Conservation (phyloP, 208 protist species). For the Trichomonas vaginalis region DNA sequence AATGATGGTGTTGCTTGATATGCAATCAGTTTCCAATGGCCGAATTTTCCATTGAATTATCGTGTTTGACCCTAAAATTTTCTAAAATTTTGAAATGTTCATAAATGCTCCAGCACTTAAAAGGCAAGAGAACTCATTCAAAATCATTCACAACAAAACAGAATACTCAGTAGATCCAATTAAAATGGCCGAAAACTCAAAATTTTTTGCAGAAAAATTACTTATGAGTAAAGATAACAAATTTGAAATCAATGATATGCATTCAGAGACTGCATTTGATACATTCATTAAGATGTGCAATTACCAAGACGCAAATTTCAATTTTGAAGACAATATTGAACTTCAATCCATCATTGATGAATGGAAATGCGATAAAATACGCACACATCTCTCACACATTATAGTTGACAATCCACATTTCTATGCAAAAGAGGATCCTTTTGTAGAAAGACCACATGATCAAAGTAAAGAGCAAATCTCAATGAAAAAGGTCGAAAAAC, state of each 20-base stretch:
- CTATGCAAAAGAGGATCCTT: neutral
- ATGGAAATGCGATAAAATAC: neutral
- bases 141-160: neutral
- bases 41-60: too few species aligned
- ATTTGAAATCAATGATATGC: neutral
- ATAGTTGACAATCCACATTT: neutral
- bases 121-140: too few species aligned
- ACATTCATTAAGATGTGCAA: neutral
- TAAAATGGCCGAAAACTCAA: neutral
- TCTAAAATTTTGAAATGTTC: too few species aligned
- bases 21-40: too few species aligned
- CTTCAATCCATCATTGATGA: neutral
- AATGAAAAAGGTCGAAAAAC: neutral
- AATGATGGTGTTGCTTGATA: too few species aligned
- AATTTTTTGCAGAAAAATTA: neutral
- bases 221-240: neutral
- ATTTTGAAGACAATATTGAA: neutral
- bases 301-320: neutral
- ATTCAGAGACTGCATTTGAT: neutral
- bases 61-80: too few species aligned
- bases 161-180: neutral
- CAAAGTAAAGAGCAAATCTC: neutral
- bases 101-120: too few species aligned
- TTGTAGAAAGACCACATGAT: neutral
- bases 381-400: neutral